Evolutionary conservation across 768 basidiomycete species (phyloP), one percentile per base, ranked within the genome.

Genomic region (Phlegmacium glaucopus): DNA sequence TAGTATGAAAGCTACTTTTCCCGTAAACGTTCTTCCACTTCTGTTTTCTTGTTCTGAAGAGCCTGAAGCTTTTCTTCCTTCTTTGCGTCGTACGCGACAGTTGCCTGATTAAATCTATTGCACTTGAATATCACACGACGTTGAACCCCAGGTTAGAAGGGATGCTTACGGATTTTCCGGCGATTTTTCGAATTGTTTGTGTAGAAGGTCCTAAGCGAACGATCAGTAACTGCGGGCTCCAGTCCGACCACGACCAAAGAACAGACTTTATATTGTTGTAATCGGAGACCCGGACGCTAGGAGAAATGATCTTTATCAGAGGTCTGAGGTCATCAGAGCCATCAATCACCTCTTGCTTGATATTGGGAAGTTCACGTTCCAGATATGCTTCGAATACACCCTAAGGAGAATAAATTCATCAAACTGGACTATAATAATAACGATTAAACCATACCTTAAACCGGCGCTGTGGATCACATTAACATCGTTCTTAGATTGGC

Each of bases 161-260:
- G 30, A 28, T 6, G 66, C 87, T 61, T 69, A 94, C 93, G 94
- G 90, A 66, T 96, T 96, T 52, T 96, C 94, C 0, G 93, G 90
- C 1, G 90, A 85, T 66, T 96, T 97, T 66, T 96, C 90, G 82
- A 97, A 97, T 65, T 91, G 83, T 69, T 95, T 96, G 79, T 80
- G 86, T 40, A 96, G 69, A 41, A 93, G 68, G 50, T 97, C 94
- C 81, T 92, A 22, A 22, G 22, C 22, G 3, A 22, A 22, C 2
- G 22, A 22, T 22, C 22, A 22, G 22, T 5, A 22, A 22, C 22
- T 22, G 22, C 22, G 5, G 5, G 22, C 22, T 22, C 22, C 22
- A 22, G 22, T 22, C 22, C 22, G 5, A 22, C 22, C 5, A 22
- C 22, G 22, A 22, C 22, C 22, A 22, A 22, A 22, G 22, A 37